Evolutionary conservation across 2,329 filamentous ascomycete genomes (phyloP).

Genomic region (Blastomyces gilchristii): DNA sequence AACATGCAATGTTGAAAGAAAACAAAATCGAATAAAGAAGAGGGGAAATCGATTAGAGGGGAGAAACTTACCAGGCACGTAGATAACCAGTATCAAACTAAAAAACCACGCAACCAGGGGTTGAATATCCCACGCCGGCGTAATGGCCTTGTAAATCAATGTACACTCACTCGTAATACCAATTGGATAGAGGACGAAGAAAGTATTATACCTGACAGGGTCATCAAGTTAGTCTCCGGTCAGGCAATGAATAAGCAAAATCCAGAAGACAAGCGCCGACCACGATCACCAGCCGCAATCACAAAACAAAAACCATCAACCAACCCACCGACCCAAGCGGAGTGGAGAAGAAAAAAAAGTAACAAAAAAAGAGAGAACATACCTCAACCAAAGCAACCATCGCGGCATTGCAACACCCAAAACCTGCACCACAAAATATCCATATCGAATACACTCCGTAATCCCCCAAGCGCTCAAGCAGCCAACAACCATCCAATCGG

Average conservation of each 20-base stretch:
- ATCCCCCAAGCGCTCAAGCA: slow-evolving; percentile 70
- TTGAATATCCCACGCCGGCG: slow-evolving; percentile 45
- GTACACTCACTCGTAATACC: slow-evolving; percentile 82
- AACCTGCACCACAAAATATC: slow-evolving; percentile 69
- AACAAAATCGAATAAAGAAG: not conserved
- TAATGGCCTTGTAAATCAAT: slow-evolving; percentile 62
- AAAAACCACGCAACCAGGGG: slow-evolving; percentile 49
- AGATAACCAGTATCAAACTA: slow-evolving; percentile 58
- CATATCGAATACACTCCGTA: slow-evolving; percentile 89
- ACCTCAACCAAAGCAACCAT: slow-evolving; percentile 67
- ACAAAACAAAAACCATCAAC: not conserved
- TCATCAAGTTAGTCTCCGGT: not conserved
- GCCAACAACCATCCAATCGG: slow-evolving; percentile 36
- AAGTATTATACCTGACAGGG: slow-evolving; percentile 60
- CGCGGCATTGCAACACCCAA: slow-evolving; percentile 48
- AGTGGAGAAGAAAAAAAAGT: slow-evolving; percentile 1
- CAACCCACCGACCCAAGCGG: not conserved
- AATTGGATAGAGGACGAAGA: slow-evolving; percentile 83
- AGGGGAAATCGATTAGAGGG: not conserved
- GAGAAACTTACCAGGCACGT: slow-evolving; percentile 57
- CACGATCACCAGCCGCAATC: not conserved
- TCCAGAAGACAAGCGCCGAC: not conserved
- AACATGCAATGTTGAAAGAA: not conserved
- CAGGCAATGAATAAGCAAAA: not conserved
- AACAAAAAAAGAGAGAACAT: slow-evolving; percentile 11